phyloP scores from a whole-genome alignment of 805 yeast species.

The Candida lessepsii region DNA sequence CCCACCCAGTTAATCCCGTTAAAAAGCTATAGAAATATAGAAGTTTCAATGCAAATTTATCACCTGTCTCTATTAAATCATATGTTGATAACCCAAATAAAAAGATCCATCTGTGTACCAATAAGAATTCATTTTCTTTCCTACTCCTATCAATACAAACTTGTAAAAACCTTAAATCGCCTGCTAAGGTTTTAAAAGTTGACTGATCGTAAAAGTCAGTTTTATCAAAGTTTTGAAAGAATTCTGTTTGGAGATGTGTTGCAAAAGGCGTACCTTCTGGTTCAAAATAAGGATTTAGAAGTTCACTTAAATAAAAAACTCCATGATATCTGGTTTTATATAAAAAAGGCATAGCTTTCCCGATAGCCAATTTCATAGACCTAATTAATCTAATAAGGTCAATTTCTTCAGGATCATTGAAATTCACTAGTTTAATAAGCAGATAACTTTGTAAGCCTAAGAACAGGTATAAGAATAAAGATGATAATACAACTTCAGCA shows the following conservation, averaged over 20 bases:
- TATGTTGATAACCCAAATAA: slow-evolving; percentile 17
- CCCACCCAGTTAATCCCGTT: not conserved
- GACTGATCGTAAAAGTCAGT: not conserved
- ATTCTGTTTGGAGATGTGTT: not conserved
- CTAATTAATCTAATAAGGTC: slow-evolving; percentile 3
- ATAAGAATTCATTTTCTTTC: slow-evolving; percentile 15
- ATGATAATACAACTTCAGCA: slow-evolving; percentile 5
- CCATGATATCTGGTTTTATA: slow-evolving; percentile 7
- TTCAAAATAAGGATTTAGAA: not conserved
- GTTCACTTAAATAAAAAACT: slow-evolving; percentile 5
- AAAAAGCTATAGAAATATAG: slow-evolving; percentile 21
- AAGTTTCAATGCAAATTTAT: slow-evolving; percentile 23
- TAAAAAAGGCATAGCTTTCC: slow-evolving; percentile 1
- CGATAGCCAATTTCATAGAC: slow-evolving; percentile 8
- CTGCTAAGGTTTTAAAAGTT: not conserved
- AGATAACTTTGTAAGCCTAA: slow-evolving; percentile 2
- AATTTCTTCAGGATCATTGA: slow-evolving; percentile 1
- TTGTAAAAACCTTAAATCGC: not conserved
- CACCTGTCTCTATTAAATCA: slow-evolving; percentile 18
- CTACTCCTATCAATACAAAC: slow-evolving; percentile 5
- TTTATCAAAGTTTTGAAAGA: not conserved
- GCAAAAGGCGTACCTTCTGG: not conserved
- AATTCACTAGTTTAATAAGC: slow-evolving; percentile 2
- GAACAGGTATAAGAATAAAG: slow-evolving; percentile 4
- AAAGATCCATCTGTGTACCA: slow-evolving; percentile 29